Conservation (phyloP, 2,329 filamentous ascomycete species). For the Fusarium solani-melongenae region DNA sequence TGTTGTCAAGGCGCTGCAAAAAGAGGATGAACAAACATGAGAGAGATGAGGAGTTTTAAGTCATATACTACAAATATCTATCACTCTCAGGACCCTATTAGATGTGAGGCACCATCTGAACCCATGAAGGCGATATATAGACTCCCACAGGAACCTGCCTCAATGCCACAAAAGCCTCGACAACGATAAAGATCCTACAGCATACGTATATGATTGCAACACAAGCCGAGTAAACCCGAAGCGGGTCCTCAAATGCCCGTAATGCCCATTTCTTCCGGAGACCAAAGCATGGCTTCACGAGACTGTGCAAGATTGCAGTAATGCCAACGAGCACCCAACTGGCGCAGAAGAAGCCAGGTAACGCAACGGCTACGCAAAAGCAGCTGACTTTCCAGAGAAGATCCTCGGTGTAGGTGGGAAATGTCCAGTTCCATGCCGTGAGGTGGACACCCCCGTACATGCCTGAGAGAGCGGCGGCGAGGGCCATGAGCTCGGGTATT, state of each 20-base stretch:
- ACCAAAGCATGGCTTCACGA: not conserved
- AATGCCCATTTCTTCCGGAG: not conserved
- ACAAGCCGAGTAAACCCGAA: not conserved
- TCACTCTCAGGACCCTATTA: not conserved
- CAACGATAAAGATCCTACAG: not conserved
- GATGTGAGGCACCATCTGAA: slow-evolving; percentile 13
- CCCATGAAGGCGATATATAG: slow-evolving; percentile 2
- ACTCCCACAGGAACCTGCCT: slow-evolving; percentile 8
- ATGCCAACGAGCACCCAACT: not conserved
- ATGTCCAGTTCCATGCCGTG: not conserved
- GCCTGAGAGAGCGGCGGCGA: not conserved
- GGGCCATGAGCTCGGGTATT: not conserved
- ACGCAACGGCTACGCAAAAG: not conserved
- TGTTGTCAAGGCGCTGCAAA: slow-evolving; percentile 10
- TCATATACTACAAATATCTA: not conserved
- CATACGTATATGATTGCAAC: not conserved
- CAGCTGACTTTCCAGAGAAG: slow-evolving; percentile 1
- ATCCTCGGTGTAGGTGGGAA: not conserved
- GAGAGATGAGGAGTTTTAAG: no score
- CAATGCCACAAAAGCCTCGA: not conserved
- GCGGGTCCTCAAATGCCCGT: not conserved
- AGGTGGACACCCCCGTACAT: not conserved
- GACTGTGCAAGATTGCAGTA: not conserved
- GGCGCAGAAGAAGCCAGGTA: not conserved
- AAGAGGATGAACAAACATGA: not conserved